Evolutionary conservation across 768 basidiomycete genomes (phyloP), one percentile per base, ranked within the genome.

Genomic region (Russula virescens): DNA sequence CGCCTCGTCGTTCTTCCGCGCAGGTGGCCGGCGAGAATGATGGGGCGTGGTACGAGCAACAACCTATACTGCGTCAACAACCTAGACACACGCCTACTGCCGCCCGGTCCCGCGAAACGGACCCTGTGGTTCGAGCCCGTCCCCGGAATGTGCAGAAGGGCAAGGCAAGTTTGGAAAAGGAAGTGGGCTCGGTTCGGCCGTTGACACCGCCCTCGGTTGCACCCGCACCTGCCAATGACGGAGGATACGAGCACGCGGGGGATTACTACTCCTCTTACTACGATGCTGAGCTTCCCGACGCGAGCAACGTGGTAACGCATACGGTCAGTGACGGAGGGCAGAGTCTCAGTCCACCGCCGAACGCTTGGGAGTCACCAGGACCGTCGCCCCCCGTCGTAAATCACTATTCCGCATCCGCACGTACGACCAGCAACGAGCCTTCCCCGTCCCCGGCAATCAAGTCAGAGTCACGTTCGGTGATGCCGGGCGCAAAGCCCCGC

Each of bases 401-500:
- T 42, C 21, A 31, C 10, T 48, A 53, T 19, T 38, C 42, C 18
- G 35, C 14, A 10, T 42, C 60, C 5, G 8, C 53, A n/a, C 46
- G 28, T 19, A 23, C 48, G 21, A 42, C 51, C 28, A 56, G 60
- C 34, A 43, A 46, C 7, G 55, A 60, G n/a, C 40, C 60, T 2
- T 61, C 64, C 18, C 52, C 54, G 5, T 61, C 64, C 18, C 52
- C 54, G 5, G 25, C 42, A 18, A 25, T 35, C 46, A 16, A n/a
- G 42, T 11, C 28, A 19, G 31, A 46, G 19, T 59, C 42, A 31
- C 43, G 53, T 31, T 34, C 51, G 31, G 14, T 19, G 48, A 43
- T 64, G 14, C 50, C 45, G 1, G 47, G 48, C 19, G 13, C 18
- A 11, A 68, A 63, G 40, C 19, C 78, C 60, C 78, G 84, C 47